Percentiles rank a stretch among this genome's conserved stretches.
These are phyloP conservation scores for Talaromyces sp. DNA, from an alignment of 2,329 filamentous ascomycete genomes.

Conservation along the genomic window DNA sequence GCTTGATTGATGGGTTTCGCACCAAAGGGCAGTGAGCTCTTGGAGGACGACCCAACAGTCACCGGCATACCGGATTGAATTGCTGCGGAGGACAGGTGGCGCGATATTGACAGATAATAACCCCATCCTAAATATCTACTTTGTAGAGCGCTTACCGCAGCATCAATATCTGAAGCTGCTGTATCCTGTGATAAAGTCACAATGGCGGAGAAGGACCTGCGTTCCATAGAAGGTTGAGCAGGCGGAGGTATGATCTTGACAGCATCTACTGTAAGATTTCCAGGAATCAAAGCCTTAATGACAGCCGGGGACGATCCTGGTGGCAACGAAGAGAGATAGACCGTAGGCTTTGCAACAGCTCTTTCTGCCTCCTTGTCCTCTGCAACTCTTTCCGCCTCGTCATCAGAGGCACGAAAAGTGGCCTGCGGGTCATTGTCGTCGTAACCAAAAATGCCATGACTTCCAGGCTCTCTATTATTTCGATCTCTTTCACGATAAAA, in stretches of 20 bases:
- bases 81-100: conserved; percentile 73
- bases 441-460: conserved; percentile 38
- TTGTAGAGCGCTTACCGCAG: conserved; percentile 69
- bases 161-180: conserved; percentile 75
- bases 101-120: conserved; percentile 71
- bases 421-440: conserved; percentile 36
- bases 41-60: conserved; percentile 42
- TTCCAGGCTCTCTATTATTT: conserved; percentile 21
- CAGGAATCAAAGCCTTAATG: conserved; percentile 46
- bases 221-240: conserved; percentile 48
- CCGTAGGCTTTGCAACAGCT: conserved; percentile 49
- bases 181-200: conserved; percentile 77
- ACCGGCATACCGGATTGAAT: conserved; percentile 53
- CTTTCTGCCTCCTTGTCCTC: conserved; percentile 42
- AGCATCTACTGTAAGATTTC: conserved; percentile 62
- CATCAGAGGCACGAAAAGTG: conserved; percentile 41
- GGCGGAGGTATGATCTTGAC: conserved; percentile 64
- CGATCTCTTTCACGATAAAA: conserved; percentile 37
- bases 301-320: conserved; percentile 48
- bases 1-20: conserved; percentile 59
- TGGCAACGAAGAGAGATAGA: conserved; percentile 52
- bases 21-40: conserved; percentile 66
- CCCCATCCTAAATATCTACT: conserved; percentile 82
- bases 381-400: conserved; percentile 40
- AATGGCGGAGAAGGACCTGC: conserved; percentile 70